Conservation (phyloP, 78 protist genomes). For the Emiliania huxleyi region DNA sequence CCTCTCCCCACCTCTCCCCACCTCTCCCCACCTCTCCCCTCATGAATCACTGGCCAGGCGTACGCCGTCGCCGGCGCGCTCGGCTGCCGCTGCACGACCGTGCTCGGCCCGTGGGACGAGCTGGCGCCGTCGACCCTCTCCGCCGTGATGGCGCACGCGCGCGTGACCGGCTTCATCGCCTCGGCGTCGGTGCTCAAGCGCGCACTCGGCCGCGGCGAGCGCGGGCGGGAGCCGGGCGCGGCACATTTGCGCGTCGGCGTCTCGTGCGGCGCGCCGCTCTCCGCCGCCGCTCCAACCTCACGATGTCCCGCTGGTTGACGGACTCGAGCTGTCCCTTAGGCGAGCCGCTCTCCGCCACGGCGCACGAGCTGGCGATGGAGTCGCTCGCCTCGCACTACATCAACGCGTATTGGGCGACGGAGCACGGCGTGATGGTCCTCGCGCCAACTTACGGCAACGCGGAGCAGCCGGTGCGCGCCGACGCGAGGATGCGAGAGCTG, state of each 20-base stretch:
- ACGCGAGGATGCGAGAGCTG: background rate
- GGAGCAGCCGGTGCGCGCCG: background rate
- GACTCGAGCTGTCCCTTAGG: no score
- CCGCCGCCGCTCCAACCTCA: no score
- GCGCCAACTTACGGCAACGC: background rate
- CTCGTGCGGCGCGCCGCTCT: conserved; percentile 11
- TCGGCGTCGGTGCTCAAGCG: background rate
- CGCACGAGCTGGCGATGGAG: background rate
- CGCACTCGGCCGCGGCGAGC: background rate
- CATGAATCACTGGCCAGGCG: no score
- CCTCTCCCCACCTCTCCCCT: no score
- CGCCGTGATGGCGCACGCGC: background rate
- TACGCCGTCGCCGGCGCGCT: background rate
- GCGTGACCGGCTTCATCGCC: background rate
- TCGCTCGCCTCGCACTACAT: background rate
- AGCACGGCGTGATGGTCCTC: background rate
- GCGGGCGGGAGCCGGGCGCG: background rate
- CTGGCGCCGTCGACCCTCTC: background rate
- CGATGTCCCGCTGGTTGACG: no score
- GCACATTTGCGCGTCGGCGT: background rate
- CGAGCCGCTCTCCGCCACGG: background rate
- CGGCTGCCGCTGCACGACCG: background rate
- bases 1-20: no score
- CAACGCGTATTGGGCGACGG: background rate
- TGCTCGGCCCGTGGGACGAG: background rate